Evolutionary conservation across 2,329 filamentous ascomycete genomes (phyloP), one percentile per base, ranked within the genome.

Genomic region (Graphilbum fragrans): DNA sequence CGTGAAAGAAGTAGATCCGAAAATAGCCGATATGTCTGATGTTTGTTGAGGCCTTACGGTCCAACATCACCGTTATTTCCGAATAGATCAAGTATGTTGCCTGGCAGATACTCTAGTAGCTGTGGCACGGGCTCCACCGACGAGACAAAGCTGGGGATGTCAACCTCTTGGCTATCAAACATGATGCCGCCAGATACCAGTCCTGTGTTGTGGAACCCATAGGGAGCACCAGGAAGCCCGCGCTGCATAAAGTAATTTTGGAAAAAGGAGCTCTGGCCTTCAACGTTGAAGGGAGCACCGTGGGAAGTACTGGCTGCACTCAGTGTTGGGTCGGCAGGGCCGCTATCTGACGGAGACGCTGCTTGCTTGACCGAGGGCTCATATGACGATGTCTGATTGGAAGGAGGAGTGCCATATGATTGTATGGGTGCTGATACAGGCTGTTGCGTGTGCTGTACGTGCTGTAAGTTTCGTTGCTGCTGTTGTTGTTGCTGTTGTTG

Each of bases 141-240:
- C 32, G 69, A 46, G 0, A 76, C 78, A 17, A 87, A 60, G 5
- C 74, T 64, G 20, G 72, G 75, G 66, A 88, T 81, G 48, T 88
- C 82, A 27, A 90, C 76, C 48, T 88, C 82, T 47, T 85, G 82
- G 45, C 76, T 81, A 54, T 86, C 77, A 49, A 88, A 84, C 46
- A 82, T 78, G 60, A 87, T 80, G 47, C 63, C 61, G 37, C 70
- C 63, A 46, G 64, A 60, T 41, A 55, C 47, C 1, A 49, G 48
- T 9, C 49, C 51, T 3, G 44, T 44, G 5, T 61, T 61, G 37
- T 67, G 58, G 34, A 54, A 54, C 11, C 49, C 44, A 37, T 56
- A 54, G 20, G 44, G 52, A 18, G 39, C 55, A 45, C 51, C 52
- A 14, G 45, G 46, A 8, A 56, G 34, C 9, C 53, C 52, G 29